phyloP scores from a whole-genome alignment of 495 filamentous ascomycete genomes.

The Oleoguttula mirabilis region DNA sequence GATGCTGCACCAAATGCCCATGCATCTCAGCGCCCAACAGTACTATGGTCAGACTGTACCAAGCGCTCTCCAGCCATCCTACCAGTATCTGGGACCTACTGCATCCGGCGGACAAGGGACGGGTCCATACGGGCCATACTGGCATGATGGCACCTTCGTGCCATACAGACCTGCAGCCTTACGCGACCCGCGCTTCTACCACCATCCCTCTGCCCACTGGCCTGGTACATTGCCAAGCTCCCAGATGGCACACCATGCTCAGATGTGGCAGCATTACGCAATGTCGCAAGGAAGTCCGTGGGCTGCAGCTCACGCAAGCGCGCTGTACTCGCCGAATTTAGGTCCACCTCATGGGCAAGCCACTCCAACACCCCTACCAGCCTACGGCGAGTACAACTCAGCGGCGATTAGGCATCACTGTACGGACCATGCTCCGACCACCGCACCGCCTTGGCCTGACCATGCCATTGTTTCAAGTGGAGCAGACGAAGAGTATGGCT shows the following conservation, averaged over 20 bases:
- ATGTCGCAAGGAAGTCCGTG: too few species aligned
- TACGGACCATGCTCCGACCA: too few species aligned
- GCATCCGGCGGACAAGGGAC: conserved; percentile 50
- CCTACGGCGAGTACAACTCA: too few species aligned
- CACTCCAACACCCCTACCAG: too few species aligned
- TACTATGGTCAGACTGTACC: conserved; percentile 39
- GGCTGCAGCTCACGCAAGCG: too few species aligned
- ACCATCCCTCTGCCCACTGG: conserved; percentile 16
- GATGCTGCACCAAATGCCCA: conserved; percentile 30
- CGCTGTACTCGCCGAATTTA: too few species aligned
- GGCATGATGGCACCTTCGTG: conserved; percentile 64
- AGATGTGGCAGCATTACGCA: conserved; percentile 6
- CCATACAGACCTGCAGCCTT: conserved; percentile 61
- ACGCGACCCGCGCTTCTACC: conserved; percentile 43
- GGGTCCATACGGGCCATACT: conserved; percentile 62
- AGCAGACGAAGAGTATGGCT: conserved; percentile 26
- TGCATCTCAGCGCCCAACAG: conserved; percentile 20
- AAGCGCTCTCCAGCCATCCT: conserved; percentile 56
- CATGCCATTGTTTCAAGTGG: too few species aligned
- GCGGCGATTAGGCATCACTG: too few species aligned
- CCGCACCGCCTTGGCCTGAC: too few species aligned
- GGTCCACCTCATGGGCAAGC: too few species aligned
- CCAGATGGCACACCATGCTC: conserved; percentile 4
- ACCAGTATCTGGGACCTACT: conserved; percentile 61
- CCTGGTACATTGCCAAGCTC: neutral